Percentiles rank a stretch among this genome's conserved stretches.
Conservation (phyloP, 192 early-diverging fungal species). For the Mortierella claussenii region DNA sequence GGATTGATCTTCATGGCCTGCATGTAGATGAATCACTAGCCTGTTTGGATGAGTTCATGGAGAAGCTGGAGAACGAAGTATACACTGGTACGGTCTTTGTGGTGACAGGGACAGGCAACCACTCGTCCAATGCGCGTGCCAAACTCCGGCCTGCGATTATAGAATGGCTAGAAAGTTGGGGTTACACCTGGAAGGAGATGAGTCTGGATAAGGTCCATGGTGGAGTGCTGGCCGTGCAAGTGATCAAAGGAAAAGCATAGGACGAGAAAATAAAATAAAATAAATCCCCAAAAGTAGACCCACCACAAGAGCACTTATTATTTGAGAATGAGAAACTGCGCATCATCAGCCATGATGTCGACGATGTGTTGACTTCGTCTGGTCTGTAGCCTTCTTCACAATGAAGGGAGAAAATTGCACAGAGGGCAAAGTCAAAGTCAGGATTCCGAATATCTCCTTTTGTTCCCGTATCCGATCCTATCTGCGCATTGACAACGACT, state of each 20-base stretch:
- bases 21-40: conserved; percentile 61
- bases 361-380: too few species aligned
- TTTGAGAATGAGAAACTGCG: too few species aligned
- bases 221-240: conserved; percentile 46
- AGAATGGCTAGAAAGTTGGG: conserved; percentile 52
- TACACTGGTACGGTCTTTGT: conserved; percentile 60
- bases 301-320: too few species aligned
- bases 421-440: too few species aligned
- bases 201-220: conserved; percentile 39
- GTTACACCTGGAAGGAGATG: conserved; percentile 50
- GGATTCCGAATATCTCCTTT: too few species aligned
- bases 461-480: too few species aligned
- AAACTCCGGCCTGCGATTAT: conserved; percentile 47
- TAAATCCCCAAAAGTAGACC: too few species aligned
- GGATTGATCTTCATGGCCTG: conserved; percentile 64
- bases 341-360: too few species aligned
- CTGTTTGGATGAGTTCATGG: conserved; percentile 56
- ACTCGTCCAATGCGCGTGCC: conserved; percentile 37
- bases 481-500: too few species aligned
- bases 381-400: too few species aligned
- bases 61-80: conserved; percentile 38
- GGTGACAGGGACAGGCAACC: conserved; percentile 63
- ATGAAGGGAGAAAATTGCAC: too few species aligned
- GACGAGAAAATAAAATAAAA: conserved; percentile 2
- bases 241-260: conserved; percentile 46